Conservation (phyloP, 441 rosid species). For the Adansonia grandidieri region DNA sequence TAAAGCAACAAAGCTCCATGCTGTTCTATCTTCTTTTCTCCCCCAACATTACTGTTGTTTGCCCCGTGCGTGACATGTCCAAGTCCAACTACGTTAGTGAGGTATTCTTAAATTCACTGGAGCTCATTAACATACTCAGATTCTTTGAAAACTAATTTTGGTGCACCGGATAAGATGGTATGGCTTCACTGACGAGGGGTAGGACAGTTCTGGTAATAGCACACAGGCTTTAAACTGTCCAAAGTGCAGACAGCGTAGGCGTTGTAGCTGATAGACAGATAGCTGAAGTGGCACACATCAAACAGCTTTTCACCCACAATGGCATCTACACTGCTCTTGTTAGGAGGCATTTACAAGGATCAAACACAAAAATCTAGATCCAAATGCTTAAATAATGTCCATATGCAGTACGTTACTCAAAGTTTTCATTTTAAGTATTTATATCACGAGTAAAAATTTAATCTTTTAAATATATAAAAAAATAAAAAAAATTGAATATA, state of each 20-base stretch:
- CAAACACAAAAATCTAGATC: conserved; percentile 15
- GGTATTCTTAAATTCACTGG: not conserved
- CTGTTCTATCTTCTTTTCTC: not conserved
- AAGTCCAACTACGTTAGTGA: no score
- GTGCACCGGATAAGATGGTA: conserved; percentile 19
- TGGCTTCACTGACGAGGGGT: conserved; percentile 30
- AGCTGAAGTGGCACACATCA: conserved; percentile 27
- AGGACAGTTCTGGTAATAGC: conserved; percentile 33
- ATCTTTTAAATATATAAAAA: no score
- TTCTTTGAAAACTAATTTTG: not conserved
- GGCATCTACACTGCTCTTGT: conserved; percentile 30
- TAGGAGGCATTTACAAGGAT: conserved; percentile 24
- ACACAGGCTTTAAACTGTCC: conserved; percentile 27
- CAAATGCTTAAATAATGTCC: not conserved
- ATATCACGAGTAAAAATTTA: no score
- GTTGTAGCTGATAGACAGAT: conserved; percentile 27
- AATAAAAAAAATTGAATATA: no score
- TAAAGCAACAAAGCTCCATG: no score
- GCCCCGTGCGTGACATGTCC: no score
- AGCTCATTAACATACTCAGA: not conserved
- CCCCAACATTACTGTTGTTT: no score
- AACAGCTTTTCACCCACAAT: conserved; percentile 17
- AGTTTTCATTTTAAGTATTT: no score
- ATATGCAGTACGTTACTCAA: no score
- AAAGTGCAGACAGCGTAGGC: conserved; percentile 30